Evolutionary conservation across 2,329 filamentous ascomycete genomes (phyloP).

Genomic region (Epichloe gansuensis): DNA sequence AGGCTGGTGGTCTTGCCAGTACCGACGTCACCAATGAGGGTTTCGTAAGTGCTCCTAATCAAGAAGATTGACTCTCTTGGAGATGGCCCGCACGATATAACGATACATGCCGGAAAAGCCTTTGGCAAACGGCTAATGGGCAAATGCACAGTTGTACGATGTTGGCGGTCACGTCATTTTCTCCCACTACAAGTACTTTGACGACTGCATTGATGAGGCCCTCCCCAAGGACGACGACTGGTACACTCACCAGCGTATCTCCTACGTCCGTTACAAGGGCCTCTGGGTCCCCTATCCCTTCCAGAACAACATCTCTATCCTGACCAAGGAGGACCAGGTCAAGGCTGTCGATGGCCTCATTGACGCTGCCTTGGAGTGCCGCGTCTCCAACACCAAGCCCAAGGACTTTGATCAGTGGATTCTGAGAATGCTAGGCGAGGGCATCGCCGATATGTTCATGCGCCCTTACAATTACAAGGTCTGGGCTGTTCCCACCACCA

Average conservation of each 20-base stretch:
- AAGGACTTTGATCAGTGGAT: constrained; percentile 99
- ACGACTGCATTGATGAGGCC: constrained; percentile 96
- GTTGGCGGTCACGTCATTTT: constrained; percentile 98
- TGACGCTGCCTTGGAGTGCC: constrained; percentile 77
- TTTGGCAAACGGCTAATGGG: not conserved
- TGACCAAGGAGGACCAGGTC: constrained; percentile 95
- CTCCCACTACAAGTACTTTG: constrained; percentile 99
- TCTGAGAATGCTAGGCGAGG: constrained; percentile 76
- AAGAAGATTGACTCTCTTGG: not conserved
- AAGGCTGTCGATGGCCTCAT: constrained; percentile 91
- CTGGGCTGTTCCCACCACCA: constrained; percentile 95
- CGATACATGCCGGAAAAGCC: not conserved
- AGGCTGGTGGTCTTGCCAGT: constrained; percentile 86
- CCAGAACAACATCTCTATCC: constrained; percentile 99
- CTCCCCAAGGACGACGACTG: constrained; percentile 89
- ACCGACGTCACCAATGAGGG: constrained; percentile 93
- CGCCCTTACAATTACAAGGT: constrained; percentile 99
- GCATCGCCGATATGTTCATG: constrained; percentile 95
- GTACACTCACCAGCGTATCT: constrained; percentile 97
- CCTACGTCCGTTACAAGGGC: constrained; percentile 93
- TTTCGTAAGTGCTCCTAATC: constrained; percentile 60
- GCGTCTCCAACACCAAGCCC: constrained; percentile 82
- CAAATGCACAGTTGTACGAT: constrained; percentile 71
- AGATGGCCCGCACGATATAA: too few relatives aligned
- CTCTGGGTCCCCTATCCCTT: constrained; percentile 98